These are phyloP conservation scores for Fomes fomentarius DNA, from an alignment of 1,284 basidiomycete species.

Conservation along the genomic window DNA sequence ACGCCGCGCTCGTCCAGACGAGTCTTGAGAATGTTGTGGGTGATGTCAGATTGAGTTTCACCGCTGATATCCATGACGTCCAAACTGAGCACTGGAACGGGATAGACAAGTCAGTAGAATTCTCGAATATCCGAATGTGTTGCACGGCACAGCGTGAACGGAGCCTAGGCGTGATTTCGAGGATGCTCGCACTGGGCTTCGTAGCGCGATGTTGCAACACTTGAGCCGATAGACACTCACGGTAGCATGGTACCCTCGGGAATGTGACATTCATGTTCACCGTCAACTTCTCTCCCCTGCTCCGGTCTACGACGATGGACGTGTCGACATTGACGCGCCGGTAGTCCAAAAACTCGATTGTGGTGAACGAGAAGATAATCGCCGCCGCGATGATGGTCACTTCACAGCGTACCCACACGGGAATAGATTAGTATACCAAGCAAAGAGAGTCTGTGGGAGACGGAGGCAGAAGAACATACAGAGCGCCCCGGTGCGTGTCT, in stretches of 20 bases:
- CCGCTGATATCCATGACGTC: conserved; percentile 99
- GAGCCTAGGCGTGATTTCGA: no score
- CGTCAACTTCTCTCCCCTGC: conserved; percentile 91
- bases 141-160: no score
- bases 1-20: conserved; percentile 71
- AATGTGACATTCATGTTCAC: conserved; percentile 95
- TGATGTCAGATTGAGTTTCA: conserved; percentile 88
- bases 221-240: conserved; percentile 56
- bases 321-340: conserved; percentile 86
- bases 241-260: conserved; percentile 96
- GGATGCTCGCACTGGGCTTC: no score
- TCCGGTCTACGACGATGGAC: conserved; percentile 90
- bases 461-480: conserved; percentile 53
- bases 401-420: conserved; percentile 33
- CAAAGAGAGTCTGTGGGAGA: not conserved
- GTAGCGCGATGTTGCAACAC: no score
- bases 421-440: not conserved
- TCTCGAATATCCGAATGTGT: no score
- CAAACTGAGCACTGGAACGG: conserved; percentile 78
- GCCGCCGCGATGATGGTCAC: conserved; percentile 93
- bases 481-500: conserved; percentile 91
- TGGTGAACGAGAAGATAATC: conserved; percentile 90
- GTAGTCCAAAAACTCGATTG: conserved; percentile 97
- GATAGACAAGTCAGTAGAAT: no score
- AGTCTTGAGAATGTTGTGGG: conserved; percentile 89